Conservation (phyloP, 2,329 filamentous ascomycete species). For the Trichocomaceae sp. region DNA sequence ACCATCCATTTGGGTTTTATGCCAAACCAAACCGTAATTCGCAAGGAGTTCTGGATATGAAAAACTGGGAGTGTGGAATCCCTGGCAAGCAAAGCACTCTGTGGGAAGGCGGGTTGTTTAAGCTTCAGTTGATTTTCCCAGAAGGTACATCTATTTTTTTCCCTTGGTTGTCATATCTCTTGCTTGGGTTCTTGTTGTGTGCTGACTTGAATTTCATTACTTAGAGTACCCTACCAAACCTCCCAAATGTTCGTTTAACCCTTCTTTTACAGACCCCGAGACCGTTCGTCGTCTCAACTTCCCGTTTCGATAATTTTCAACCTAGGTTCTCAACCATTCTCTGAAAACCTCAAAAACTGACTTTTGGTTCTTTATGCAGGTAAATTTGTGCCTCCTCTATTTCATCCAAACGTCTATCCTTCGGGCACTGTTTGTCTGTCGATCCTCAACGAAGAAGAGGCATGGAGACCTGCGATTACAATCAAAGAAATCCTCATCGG, state of each 20-base stretch:
- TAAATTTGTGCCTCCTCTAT: constrained; percentile 93
- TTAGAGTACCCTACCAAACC: constrained; percentile 97
- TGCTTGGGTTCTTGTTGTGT: not conserved
- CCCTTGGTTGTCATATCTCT: not conserved
- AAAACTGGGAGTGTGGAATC: constrained; percentile 93
- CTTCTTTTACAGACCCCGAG: not conserved
- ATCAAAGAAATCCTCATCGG: constrained; percentile 96
- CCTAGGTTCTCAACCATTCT: not conserved
- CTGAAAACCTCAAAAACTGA: not conserved
- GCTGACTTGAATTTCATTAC: constrained; percentile 16
- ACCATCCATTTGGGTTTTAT: constrained; percentile 97
- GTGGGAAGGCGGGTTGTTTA: constrained; percentile 97
- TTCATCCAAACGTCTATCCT: constrained; percentile 97
- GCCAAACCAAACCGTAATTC: constrained; percentile 76
- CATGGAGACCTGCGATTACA: constrained; percentile 97
- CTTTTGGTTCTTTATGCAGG: constrained; percentile 46
- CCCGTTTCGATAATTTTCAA: not conserved
- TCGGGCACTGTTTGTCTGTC: constrained; percentile 96
- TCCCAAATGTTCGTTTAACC: constrained; percentile 75
- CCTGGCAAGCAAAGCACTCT: constrained; percentile 95
- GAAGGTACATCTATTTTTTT: constrained; percentile 59
- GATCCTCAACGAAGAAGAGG: constrained; percentile 96
- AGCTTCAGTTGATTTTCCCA: constrained; percentile 84
- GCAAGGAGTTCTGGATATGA: constrained; percentile 79
- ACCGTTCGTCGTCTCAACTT: not conserved